Conservation (phyloP, 495 filamentous ascomycete species). For the Trichoderma reesei region DNA sequence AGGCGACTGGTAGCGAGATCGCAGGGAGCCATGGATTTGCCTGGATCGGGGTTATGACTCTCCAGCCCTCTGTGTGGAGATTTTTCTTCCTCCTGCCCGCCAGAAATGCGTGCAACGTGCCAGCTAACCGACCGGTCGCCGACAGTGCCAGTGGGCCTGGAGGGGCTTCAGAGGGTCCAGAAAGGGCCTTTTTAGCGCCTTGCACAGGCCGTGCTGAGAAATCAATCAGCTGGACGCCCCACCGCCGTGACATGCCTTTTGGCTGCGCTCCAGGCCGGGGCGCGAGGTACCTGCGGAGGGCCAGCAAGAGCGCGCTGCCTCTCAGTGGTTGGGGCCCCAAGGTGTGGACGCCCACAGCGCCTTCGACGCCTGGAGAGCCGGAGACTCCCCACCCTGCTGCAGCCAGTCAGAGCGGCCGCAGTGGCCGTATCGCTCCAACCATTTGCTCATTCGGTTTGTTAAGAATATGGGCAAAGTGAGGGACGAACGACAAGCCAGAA, state of each 20-base stretch:
- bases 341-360: neutral
- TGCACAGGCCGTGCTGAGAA: slow-evolving; percentile 6
- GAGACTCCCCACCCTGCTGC: neutral
- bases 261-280: neutral
- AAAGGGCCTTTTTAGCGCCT: neutral
- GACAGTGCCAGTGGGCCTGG: neutral
- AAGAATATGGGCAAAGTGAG: neutral
- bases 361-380: neutral
- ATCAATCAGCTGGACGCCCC: slow-evolving; percentile 7
- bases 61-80: slow-evolving; percentile 3
- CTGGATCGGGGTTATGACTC: slow-evolving; percentile 7
- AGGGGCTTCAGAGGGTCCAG: neutral
- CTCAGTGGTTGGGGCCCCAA: neutral
- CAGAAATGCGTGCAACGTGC: neutral
- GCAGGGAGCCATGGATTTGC: neutral
- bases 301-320: neutral
- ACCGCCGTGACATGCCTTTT: neutral
- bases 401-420: neutral
- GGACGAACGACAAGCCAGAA: neutral
- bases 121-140: slow-evolving; percentile 2
- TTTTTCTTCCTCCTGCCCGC: neutral
- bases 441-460: slow-evolving; percentile 8
- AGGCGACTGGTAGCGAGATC: neutral
- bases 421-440: neutral
- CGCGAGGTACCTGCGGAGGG: neutral